Evolutionary conservation across 805 yeast species (phyloP), one percentile per base, ranked within the genome.

Genomic region (Saccharomycopsis javanensis): DNA sequence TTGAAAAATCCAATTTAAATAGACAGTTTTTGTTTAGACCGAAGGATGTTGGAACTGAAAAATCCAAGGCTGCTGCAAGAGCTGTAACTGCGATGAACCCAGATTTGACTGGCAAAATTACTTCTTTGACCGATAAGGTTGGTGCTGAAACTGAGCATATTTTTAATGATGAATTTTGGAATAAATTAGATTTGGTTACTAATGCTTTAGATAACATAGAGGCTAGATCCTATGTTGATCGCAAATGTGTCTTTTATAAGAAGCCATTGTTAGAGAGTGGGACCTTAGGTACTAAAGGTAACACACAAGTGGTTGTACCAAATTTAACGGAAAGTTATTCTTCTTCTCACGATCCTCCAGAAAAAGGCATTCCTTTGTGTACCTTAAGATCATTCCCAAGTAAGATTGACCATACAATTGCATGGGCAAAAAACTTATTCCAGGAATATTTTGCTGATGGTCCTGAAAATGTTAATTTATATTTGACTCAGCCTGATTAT

Each of bases 281-380:
- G 60, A 94, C 99, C 45, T 79, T 94, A 65, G 99, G 99, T 63
- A 92, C 99, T 20, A 94, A 94, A 74, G 98, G 99, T 71, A 94
- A 94, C 70, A 92, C 96, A 20, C 99, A 94, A 76, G 97, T 94
- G 50, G 85, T 94, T 55, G 83, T 91, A 66, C 99, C 99, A 64
- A 80, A 82, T 68, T 72, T 94, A 68, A 94, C 99, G 1, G 99
- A 94, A 73, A 87, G 96, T 4, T 94, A 94, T 72, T 88, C 97
- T 2, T 87, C 97, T 1, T 88, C 96, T 11, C 95, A 89, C 70
- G 99, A 94, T 72, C 99, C 99, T 50, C 99, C 99, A 38, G 99
- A 94, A 75, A 90, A 90, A 72, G 83, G 96, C 3, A 91, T 94
- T 67, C 99, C 99, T 33, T 78, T 94, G 67, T 94, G 99, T 79